Percentiles rank a stretch among this genome's conserved stretches.
Conservation (phyloP, 2,329 filamentous ascomycete genomes). For the Penicillium nordicum region DNA sequence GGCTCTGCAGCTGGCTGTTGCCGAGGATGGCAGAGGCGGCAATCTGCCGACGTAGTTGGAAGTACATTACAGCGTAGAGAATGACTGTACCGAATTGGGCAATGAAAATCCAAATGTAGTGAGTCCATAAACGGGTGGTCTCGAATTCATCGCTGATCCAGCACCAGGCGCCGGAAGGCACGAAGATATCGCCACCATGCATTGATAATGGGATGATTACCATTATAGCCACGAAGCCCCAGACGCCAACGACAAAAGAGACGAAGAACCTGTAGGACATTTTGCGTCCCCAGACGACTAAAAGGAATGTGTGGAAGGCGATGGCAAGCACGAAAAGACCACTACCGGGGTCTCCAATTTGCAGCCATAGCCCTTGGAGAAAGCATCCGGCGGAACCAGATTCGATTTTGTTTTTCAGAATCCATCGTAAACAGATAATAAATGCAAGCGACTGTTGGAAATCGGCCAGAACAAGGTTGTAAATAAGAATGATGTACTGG, state of each 20-base stretch:
- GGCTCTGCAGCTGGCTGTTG: constrained; percentile 36
- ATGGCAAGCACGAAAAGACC: constrained; percentile 55
- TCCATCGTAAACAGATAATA: constrained; percentile 49
- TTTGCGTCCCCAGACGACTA: constrained; percentile 48
- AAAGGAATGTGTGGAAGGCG: constrained; percentile 52
- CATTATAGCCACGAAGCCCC: constrained; percentile 46
- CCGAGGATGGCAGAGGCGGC: constrained; percentile 37
- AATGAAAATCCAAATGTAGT: constrained; percentile 54
- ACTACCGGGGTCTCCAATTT: constrained; percentile 52
- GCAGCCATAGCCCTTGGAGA: constrained; percentile 51
- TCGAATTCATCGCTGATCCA: constrained; percentile 48
- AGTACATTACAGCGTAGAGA: constrained; percentile 49
- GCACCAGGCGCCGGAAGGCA: constrained; percentile 53
- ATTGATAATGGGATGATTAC: constrained; percentile 47
- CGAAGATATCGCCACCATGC: constrained; percentile 44
- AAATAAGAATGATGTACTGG: constrained; percentile 54
- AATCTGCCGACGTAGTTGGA: constrained; percentile 48
- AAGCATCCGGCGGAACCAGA: constrained; percentile 47
- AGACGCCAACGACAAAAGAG: constrained; percentile 43
- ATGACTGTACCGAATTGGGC: constrained; percentile 50
- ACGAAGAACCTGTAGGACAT: constrained; percentile 47
- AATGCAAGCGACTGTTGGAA: constrained; percentile 53
- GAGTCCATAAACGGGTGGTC: constrained; percentile 46
- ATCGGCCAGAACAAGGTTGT: constrained; percentile 53
- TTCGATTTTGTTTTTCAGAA: constrained; percentile 43